Percentiles rank a stretch among this genome's conserved stretches.
Evolutionary conservation across 192 early-diverging fungal species (phyloP).

Genomic region (Backusella liffmaniae): DNA sequence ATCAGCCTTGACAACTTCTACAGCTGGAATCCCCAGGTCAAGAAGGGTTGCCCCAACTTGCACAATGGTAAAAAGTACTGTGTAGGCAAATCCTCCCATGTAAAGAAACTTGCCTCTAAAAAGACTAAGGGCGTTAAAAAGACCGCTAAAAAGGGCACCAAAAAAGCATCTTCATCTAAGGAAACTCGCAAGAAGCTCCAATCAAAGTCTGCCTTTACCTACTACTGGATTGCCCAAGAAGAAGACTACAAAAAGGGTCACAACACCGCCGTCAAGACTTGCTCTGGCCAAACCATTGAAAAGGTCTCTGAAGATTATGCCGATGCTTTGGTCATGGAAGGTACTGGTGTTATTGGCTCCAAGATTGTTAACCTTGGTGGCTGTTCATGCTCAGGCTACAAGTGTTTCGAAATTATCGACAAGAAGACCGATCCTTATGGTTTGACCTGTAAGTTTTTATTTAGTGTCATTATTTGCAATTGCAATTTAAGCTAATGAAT

Average conservation of each 20-base stretch:
- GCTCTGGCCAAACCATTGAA: constrained; percentile 34
- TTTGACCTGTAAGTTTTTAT: constrained; percentile 24
- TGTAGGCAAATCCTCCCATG: constrained; percentile 7
- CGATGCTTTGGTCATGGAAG: constrained; percentile 40
- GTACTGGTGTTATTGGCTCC: constrained; percentile 32
- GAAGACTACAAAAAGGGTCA: constrained; percentile 30
- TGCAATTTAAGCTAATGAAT: not conserved
- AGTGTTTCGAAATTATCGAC: constrained; percentile 35
- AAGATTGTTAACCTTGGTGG: constrained; percentile 39
- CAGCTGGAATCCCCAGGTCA: constrained; percentile 28
- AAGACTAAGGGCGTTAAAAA: constrained; percentile 14
- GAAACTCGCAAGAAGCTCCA: constrained; percentile 24
- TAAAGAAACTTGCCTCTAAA: not conserved
- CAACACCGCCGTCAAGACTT: constrained; percentile 33
- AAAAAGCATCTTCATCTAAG: not conserved
- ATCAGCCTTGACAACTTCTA: constrained; percentile 22
- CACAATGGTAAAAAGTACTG: constrained; percentile 28
- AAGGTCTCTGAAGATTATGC: constrained; percentile 30
- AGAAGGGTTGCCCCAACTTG: constrained; percentile 30
- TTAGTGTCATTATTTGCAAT: not conserved
- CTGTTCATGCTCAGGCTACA: constrained; percentile 35
- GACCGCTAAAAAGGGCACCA: constrained; percentile 2
- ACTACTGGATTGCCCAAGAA: constrained; percentile 40
- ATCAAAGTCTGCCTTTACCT: constrained; percentile 31
- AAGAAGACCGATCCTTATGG: constrained; percentile 32